These are phyloP conservation scores for Boletus tylopilopsis DNA, from an alignment of 768 basidiomycete genomes.

Conservation along the genomic window DNA sequence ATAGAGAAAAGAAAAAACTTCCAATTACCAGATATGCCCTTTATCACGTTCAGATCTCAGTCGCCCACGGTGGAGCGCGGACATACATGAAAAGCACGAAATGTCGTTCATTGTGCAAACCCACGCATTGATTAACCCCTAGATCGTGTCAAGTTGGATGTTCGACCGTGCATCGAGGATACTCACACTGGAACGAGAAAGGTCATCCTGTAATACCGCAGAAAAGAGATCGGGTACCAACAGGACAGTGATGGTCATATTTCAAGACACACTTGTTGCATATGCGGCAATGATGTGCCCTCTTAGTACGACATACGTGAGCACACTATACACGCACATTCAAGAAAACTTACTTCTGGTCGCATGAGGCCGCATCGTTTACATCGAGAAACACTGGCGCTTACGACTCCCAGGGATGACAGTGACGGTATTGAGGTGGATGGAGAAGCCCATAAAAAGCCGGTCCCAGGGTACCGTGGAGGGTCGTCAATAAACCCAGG, in stretches of 20 bases:
- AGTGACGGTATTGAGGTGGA: slow-evolving; percentile 11
- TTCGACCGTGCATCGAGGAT: background rate
- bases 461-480: slow-evolving; percentile 36
- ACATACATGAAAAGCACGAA: slow-evolving; percentile 92
- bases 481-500: slow-evolving; percentile 80
- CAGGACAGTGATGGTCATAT: slow-evolving; percentile 90
- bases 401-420: slow-evolving; percentile 43
- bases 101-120: slow-evolving; percentile 91
- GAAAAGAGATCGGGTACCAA: slow-evolving; percentile 38
- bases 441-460: slow-evolving; percentile 56
- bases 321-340: background rate
- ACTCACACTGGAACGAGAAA: slow-evolving; percentile 37
- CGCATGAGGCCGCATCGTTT: slow-evolving; percentile 62
- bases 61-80: background rate
- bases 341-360: slow-evolving; percentile 63
- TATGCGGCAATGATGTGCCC: slow-evolving; percentile 90
- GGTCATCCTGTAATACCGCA: background rate
- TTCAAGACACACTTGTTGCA: slow-evolving; percentile 89
- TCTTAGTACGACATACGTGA: slow-evolving; percentile 41
- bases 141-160: background rate
- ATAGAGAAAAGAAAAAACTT: slow-evolving; percentile 53
- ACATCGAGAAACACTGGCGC: slow-evolving; percentile 57
- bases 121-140: slow-evolving; percentile 99
- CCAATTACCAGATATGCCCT: slow-evolving; percentile 81
- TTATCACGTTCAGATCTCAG: background rate